These are phyloP conservation scores for Aspergillus affinis DNA, from an alignment of 495 filamentous ascomycete species.

Conservation along the genomic window DNA sequence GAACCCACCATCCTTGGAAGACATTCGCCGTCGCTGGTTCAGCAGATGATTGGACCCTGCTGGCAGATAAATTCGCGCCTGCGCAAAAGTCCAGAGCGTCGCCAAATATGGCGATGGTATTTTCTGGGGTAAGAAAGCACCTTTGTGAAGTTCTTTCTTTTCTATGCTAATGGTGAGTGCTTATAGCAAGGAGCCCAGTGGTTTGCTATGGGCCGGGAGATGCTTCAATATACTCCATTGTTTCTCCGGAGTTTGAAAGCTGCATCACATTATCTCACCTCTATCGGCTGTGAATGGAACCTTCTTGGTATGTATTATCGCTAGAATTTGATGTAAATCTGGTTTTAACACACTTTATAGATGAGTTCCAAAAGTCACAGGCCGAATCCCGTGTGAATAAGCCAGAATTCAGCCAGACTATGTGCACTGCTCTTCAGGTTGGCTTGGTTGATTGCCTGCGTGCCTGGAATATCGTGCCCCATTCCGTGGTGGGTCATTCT, in stretches of 20 bases:
- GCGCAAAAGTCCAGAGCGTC: neutral
- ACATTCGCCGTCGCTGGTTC: slow-evolving; percentile 11
- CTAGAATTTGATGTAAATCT: no score
- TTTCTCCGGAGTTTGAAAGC: slow-evolving; percentile 12
- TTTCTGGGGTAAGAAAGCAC: slow-evolving; percentile 24
- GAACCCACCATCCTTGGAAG: slow-evolving; percentile 20
- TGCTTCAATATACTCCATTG: slow-evolving; percentile 13
- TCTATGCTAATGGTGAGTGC: neutral
- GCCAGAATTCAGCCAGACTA: slow-evolving; percentile 26
- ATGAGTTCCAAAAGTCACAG: slow-evolving; percentile 6
- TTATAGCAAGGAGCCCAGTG: slow-evolving; percentile 35
- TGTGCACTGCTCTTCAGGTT: slow-evolving; percentile 45
- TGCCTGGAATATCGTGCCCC: slow-evolving; percentile 31
- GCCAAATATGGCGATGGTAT: slow-evolving; percentile 24
- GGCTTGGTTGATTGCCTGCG: slow-evolving; percentile 39
- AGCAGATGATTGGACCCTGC: neutral
- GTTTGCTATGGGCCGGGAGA: slow-evolving; percentile 29
- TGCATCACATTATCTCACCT: slow-evolving; percentile 14
- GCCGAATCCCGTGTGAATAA: neutral
- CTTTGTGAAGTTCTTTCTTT: no score
- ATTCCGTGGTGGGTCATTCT: slow-evolving; percentile 38
- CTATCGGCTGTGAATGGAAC: slow-evolving; percentile 6
- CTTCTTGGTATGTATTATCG: slow-evolving; percentile 12
- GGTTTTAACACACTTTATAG: no score
- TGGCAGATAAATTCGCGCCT: slow-evolving; percentile 6